phyloP scores from a whole-genome alignment of 192 early-diverging fungal species.

The Rhizophlyctis rosea region DNA sequence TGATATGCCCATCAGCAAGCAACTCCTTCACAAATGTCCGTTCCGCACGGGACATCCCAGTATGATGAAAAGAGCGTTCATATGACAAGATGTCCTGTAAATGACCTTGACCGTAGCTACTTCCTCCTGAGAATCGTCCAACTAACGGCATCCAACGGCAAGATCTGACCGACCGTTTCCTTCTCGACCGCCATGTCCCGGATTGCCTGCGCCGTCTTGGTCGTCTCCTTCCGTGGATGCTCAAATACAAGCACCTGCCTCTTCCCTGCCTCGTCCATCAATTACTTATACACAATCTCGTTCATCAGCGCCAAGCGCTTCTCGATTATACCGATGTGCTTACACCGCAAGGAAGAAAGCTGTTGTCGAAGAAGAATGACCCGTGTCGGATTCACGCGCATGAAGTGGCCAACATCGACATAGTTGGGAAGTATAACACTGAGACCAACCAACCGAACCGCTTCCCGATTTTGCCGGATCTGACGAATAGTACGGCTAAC shows the following conservation, averaged over 20 bases:
- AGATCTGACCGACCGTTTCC: constrained; percentile 77
- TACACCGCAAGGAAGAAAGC: constrained; percentile 89
- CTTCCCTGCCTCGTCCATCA: constrained; percentile 75
- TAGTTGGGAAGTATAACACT: constrained; percentile 95
- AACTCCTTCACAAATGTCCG: constrained; percentile 88
- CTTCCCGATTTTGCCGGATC: constrained; percentile 85
- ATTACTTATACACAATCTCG: constrained; percentile 91
- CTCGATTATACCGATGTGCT: constrained; percentile 95
- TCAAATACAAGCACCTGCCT: constrained; percentile 93
- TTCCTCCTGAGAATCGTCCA: constrained; percentile 82
- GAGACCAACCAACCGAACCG: constrained; percentile 87
- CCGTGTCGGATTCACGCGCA: constrained; percentile 80
- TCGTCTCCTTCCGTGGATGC: constrained; percentile 96
- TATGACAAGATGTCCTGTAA: constrained; percentile 88
- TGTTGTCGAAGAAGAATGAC: constrained; percentile 90
- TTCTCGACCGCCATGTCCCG: constrained; percentile 92
- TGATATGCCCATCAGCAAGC: constrained; percentile 85
- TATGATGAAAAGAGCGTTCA: constrained; percentile 94
- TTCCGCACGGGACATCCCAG: constrained; percentile 91
- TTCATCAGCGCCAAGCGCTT: constrained; percentile 96
- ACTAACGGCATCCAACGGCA: constrained; percentile 73
- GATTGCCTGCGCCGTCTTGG: constrained; percentile 86
- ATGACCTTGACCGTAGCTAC: constrained; percentile 77
- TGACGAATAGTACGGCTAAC: constrained; percentile 79
- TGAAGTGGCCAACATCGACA: constrained; percentile 88